Evolutionary conservation across 2,329 filamentous ascomycete genomes (phyloP).

Genomic region (Xenosphaeropsis pyriputrescens): DNA sequence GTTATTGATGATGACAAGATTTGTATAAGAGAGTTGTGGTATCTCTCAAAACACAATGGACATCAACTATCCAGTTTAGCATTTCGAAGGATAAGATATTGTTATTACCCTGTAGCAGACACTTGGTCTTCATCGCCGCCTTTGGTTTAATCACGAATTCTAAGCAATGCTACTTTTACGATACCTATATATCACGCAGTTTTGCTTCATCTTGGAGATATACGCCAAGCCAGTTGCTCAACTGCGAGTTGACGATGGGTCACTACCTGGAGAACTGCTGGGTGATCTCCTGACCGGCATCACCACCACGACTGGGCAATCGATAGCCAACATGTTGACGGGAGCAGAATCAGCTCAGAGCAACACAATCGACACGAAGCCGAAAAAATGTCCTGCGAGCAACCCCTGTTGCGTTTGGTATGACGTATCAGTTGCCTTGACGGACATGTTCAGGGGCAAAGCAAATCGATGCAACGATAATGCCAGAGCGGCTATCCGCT

Average conservation of each 20-base stretch:
- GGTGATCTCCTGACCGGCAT: neutral
- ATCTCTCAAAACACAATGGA: no score
- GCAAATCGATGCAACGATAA: slow-evolving; percentile 26
- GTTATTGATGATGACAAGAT: no score
- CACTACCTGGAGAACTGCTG: neutral
- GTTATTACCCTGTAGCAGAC: no score
- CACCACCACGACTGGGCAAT: neutral
- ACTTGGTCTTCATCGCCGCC: no score
- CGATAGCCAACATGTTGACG: neutral
- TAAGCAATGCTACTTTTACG: no score
- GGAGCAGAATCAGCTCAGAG: neutral
- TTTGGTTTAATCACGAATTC: no score
- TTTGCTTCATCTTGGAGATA: no score
- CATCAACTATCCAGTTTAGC: no score
- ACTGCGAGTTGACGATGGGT: neutral
- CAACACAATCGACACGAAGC: neutral
- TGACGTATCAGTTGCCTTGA: slow-evolving; percentile 25
- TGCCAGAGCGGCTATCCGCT: slow-evolving; percentile 28
- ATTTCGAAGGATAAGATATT: no score
- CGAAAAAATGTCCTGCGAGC: slow-evolving; percentile 1
- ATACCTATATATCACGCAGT: no score
- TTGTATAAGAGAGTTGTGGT: no score
- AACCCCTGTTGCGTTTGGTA: slow-evolving; percentile 31
- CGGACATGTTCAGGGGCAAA: slow-evolving; percentile 19
- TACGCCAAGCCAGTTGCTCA: neutral